phyloP scores from a whole-genome alignment of 1,284 basidiomycete species.

The Ganoderma meredithae region DNA sequence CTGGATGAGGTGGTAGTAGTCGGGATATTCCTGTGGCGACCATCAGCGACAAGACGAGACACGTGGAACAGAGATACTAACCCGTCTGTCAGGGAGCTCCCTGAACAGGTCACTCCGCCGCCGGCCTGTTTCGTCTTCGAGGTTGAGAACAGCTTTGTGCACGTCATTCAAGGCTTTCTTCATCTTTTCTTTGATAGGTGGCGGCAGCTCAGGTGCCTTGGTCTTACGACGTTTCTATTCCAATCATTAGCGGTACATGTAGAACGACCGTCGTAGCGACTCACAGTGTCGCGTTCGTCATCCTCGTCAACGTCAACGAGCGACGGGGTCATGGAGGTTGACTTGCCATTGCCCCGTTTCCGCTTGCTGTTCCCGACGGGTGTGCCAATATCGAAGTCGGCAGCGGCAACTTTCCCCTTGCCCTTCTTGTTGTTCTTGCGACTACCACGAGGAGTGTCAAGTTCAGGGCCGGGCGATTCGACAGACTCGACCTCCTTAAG shows the following conservation, averaged over 20 bases:
- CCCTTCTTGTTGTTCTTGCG: constrained; percentile 66
- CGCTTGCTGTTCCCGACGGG: constrained; percentile 56
- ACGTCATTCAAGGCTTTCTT: constrained; percentile 87
- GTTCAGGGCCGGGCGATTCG: constrained; percentile 69
- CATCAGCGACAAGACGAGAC: constrained; percentile 19
- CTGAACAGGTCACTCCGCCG: constrained; percentile 87
- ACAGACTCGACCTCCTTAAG: constrained; percentile 40
- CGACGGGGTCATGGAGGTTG: constrained; percentile 80
- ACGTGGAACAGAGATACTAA: constrained; percentile 43
- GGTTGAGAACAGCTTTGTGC: constrained; percentile 79
- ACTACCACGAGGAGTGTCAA: constrained; percentile 57
- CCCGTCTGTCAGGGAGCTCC: constrained; percentile 78
- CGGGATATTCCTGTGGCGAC: constrained; percentile 81
- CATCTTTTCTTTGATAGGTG: constrained; percentile 75
- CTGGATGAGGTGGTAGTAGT: constrained; percentile 77
- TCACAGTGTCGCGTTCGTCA: constrained; percentile 69
- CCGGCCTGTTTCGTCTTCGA: constrained; percentile 77
- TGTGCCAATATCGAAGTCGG: constrained; percentile 57
- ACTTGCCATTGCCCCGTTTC: constrained; percentile 73
- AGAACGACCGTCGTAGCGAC: constrained; percentile 30
- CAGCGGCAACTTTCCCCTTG: constrained; percentile 55
- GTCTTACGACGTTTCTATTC: constrained; percentile 82
- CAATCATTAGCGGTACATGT: background rate
- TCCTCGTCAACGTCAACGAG: constrained; percentile 72
- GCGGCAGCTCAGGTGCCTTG: constrained; percentile 57